Evolutionary conservation across 352 stramenopile species (phyloP).

Genomic region (Globisporangium recalcitrans): DNA sequence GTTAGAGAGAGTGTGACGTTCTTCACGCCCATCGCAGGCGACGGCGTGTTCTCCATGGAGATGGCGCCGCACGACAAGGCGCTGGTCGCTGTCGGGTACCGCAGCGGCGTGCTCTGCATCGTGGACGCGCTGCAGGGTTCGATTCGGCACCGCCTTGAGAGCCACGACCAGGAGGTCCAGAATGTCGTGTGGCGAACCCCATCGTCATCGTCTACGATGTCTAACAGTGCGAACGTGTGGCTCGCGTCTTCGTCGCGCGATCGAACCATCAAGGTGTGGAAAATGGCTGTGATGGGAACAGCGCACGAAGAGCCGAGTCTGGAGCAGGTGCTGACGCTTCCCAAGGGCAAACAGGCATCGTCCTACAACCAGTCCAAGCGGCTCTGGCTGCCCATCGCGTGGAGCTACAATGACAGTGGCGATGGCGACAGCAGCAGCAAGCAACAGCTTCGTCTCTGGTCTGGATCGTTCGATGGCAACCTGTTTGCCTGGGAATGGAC

Average conservation of each 20-base stretch:
- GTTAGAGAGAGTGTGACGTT: slow-evolving; percentile 35
- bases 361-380: slow-evolving; percentile 64
- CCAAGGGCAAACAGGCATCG: slow-evolving; percentile 57
- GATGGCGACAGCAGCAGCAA: background rate
- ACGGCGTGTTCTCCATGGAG: slow-evolving; percentile 52
- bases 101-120: slow-evolving; percentile 62
- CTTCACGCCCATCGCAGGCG: slow-evolving; percentile 43
- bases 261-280: slow-evolving; percentile 68
- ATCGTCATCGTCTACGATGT: background rate
- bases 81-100: slow-evolving; percentile 65
- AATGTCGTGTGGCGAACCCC: slow-evolving; percentile 33
- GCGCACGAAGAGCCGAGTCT: slow-evolving; percentile 16
- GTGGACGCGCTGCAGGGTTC: slow-evolving; percentile 30
- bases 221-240: slow-evolving; percentile 16
- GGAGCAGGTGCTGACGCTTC: slow-evolving; percentile 35
- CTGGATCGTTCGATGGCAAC: slow-evolving; percentile 65
- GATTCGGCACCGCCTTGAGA: slow-evolving; percentile 40
- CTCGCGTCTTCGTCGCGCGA: slow-evolving; percentile 67
- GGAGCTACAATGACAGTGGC: slow-evolving; percentile 21
- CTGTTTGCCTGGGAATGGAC: slow-evolving; percentile 60
- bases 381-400: slow-evolving; percentile 68
- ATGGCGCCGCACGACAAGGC: slow-evolving; percentile 42
- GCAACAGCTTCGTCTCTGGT: slow-evolving; percentile 43
- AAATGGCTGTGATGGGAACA: background rate
- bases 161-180: slow-evolving; percentile 75